Evolutionary conservation across 2,329 filamentous ascomycete genomes (phyloP).

Genomic region (Clonostachys rosea): DNA sequence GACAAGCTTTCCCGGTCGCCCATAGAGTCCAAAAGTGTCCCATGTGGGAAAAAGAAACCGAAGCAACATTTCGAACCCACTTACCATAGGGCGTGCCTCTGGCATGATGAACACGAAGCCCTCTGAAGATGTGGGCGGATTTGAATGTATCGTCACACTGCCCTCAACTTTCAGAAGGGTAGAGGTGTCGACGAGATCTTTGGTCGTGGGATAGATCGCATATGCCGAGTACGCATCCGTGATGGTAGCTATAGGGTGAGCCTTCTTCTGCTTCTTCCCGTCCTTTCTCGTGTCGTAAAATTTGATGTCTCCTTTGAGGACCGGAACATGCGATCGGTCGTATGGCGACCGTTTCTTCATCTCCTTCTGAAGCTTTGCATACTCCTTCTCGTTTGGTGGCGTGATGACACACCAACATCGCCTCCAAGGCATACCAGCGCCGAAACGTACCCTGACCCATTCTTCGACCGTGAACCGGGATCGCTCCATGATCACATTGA

Average conservation of each 20-base stretch:
- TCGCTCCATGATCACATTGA: slow-evolving; percentile 82
- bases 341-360: slow-evolving; percentile 80
- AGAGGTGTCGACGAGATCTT: slow-evolving; percentile 89
- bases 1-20: slow-evolving; percentile 78
- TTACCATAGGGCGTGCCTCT: slow-evolving; percentile 85
- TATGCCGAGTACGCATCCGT: slow-evolving; percentile 89
- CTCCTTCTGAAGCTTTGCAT: slow-evolving; percentile 76
- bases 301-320: slow-evolving; percentile 83
- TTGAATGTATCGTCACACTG: slow-evolving; percentile 79
- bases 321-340: slow-evolving; percentile 61
- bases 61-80: slow-evolving; percentile 92
- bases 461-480: slow-evolving; percentile 75
- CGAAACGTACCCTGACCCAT: slow-evolving; percentile 93
- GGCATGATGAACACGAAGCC: slow-evolving; percentile 99
- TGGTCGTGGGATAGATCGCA: slow-evolving; percentile 92
- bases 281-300: slow-evolving; percentile 81
- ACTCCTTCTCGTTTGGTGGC: slow-evolving; percentile 91
- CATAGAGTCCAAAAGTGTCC: slow-evolving; percentile 89
- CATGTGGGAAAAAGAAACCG: slow-evolving; percentile 90
- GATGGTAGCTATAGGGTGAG: slow-evolving; percentile 84
- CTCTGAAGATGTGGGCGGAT: slow-evolving; percentile 73
- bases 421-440: slow-evolving; percentile 91
- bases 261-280: slow-evolving; percentile 86
- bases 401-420: slow-evolving; percentile 95
- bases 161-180: slow-evolving; percentile 93